Evolutionary conservation across 441 rosid genomes (phyloP).

Genomic region (Oxalis stricta): DNA sequence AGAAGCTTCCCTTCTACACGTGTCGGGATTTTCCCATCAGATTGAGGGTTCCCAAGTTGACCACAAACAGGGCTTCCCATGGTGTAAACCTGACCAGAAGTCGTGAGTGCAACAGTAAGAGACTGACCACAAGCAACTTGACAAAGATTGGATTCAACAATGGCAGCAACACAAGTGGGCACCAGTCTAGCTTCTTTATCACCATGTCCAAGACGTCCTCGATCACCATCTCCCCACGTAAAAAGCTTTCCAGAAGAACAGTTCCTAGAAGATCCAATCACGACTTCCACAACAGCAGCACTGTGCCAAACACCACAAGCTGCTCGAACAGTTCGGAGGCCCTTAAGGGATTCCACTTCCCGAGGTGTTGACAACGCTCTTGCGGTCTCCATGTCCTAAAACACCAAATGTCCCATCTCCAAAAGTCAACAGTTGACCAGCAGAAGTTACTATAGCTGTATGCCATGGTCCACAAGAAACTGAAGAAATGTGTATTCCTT

Average conservation of each 20-base stretch:
- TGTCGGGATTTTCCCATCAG: slow-evolving; percentile 36
- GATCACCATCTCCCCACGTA: slow-evolving; percentile 58
- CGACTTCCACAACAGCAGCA: slow-evolving; percentile 50
- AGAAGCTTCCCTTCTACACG: slow-evolving; percentile 38
- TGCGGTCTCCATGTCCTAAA: slow-evolving; percentile 36
- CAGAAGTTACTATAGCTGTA: slow-evolving; percentile 49
- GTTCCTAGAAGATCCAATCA: slow-evolving; percentile 42
- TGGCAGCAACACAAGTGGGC: slow-evolving; percentile 45
- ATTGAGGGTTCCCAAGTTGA: slow-evolving; percentile 39
- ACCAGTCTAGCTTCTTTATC: slow-evolving; percentile 41
- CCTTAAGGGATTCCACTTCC: slow-evolving; percentile 50
- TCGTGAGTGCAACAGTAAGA: slow-evolving; percentile 38
- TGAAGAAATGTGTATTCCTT: slow-evolving; percentile 45
- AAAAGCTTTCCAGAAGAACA: slow-evolving; percentile 39
- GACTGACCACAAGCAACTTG: slow-evolving; percentile 42
- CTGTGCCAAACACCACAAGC: slow-evolving; percentile 54
- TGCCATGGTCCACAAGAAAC: slow-evolving; percentile 57
- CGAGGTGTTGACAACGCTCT: slow-evolving; percentile 28
- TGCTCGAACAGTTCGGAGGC: slow-evolving; percentile 42
- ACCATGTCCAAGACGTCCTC: slow-evolving; percentile 51
- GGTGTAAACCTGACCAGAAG: slow-evolving; percentile 36
- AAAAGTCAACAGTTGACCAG: slow-evolving; percentile 42
- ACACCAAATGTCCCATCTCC: slow-evolving; percentile 55
- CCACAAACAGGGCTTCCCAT: slow-evolving; percentile 50
- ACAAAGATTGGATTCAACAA: slow-evolving; percentile 43